phyloP scores from a whole-genome alignment of 2,329 filamentous ascomycete species.

The Lizonia empirigonia region DNA sequence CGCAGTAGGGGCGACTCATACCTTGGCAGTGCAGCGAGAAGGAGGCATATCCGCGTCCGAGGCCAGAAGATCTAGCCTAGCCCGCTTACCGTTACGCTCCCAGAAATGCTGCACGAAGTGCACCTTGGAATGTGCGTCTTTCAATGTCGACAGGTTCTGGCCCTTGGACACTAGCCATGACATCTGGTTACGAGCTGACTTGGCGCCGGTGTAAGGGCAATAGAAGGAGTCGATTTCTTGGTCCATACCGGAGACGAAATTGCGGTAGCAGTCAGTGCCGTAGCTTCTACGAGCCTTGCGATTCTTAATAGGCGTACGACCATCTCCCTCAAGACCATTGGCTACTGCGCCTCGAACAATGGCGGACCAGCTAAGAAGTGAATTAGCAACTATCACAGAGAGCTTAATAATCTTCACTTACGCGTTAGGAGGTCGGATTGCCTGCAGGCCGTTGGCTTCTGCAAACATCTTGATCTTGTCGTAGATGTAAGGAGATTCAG shows the following conservation, averaged over 20 bases:
- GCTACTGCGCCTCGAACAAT: conserved; percentile 31
- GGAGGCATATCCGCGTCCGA: too few species aligned
- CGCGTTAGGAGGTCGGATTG: conserved; percentile 24
- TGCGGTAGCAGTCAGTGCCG: background rate
- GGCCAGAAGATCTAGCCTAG: too few species aligned
- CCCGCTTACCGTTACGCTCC: too few species aligned
- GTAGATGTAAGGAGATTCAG: conserved; percentile 32
- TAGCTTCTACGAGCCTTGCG: conserved; percentile 34
- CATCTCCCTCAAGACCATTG: conserved; percentile 30
- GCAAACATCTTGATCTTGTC: conserved; percentile 19
- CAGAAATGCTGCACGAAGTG: too few species aligned
- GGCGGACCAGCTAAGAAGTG: conserved; percentile 32
- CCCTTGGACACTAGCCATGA: conserved; percentile 26
- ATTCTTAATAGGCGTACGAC: background rate
- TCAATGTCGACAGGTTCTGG: conserved; percentile 22
- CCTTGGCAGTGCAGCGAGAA: too few species aligned
- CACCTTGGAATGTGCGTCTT: too few species aligned
- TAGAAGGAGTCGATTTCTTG: conserved; percentile 16
- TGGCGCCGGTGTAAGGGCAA: background rate
- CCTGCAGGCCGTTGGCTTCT: background rate
- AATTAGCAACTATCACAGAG: too few species aligned
- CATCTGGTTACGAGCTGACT: conserved; percentile 16
- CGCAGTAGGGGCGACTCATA: too few species aligned
- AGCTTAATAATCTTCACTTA: too few species aligned
- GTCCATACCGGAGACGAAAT: conserved; percentile 15